Percentiles rank a stretch among this genome's conserved stretches.
phyloP scores from a whole-genome alignment of 768 basidiomycete genomes.

The Pleurotus pulmonarius region DNA sequence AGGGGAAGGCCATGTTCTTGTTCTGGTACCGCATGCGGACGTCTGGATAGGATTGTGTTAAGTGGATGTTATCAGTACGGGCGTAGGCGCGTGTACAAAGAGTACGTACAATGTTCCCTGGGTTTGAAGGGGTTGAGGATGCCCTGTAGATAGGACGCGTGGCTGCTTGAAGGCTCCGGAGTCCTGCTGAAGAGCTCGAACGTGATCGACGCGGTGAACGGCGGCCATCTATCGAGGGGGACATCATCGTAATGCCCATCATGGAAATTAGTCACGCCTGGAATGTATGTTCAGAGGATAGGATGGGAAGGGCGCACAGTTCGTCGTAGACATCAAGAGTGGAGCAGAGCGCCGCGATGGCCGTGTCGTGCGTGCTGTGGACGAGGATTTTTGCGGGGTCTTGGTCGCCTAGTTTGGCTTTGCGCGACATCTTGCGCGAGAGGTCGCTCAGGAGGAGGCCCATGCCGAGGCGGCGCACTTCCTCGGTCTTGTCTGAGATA shows the following conservation, averaged over 20 bases:
- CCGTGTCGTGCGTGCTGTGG: conserved; percentile 71
- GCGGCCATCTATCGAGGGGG: conserved; percentile 53
- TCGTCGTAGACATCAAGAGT: conserved; percentile 75
- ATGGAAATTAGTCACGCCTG: background rate
- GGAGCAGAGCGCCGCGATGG: conserved; percentile 56
- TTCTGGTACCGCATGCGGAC: conserved; percentile 80
- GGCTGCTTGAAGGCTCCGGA: conserved; percentile 2
- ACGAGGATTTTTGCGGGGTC: conserved; percentile 64
- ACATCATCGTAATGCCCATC: background rate
- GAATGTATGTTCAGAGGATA: background rate
- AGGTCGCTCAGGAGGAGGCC: conserved; percentile 69
- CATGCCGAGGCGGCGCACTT: conserved; percentile 75
- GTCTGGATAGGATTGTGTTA: conserved; percentile 27
- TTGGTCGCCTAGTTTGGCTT: conserved; percentile 37
- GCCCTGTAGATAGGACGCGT: conserved; percentile 28
- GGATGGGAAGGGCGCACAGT: conserved; percentile 35
- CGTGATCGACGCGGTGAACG: conserved; percentile 69
- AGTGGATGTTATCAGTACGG: background rate
- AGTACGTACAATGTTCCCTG: conserved; percentile 41
- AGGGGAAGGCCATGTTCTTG: conserved; percentile 54
- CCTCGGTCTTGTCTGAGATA: conserved; percentile 61
- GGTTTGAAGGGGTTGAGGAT: conserved; percentile 36
- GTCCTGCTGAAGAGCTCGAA: conserved; percentile 66
- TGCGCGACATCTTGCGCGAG: conserved; percentile 56
- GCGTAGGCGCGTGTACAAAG: background rate